Evolutionary conservation across 2,329 filamentous ascomycete genomes (phyloP), one percentile per base, ranked within the genome.

Genomic region (Graphilbum fragrans): DNA sequence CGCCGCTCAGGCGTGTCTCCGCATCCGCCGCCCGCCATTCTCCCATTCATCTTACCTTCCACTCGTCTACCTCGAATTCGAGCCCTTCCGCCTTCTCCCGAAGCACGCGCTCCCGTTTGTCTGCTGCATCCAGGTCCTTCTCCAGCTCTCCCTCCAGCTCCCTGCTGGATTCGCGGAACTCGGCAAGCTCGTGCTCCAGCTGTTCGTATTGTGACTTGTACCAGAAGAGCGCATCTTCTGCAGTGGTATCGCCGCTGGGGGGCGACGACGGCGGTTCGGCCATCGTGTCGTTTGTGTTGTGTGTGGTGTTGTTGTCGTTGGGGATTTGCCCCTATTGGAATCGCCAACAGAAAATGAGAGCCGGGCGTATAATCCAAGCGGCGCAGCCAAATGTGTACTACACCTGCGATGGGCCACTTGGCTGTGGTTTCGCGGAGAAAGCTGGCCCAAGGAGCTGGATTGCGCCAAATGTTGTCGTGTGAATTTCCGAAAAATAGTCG

Each of bases 161-260:
- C 59, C 86, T 84, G 61, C 88, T 95, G 41, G 87, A 94, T 44
- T 86, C 74, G 56, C 94, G 86, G 59, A 98, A 98, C 55, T 98
- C 92, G 47, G 84, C 77, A 46, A 98, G 76, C 61, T 98, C 92
- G 41, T 79, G 70, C 63, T 95, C 92, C 31, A 98, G 74, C 58
- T 86, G 79, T 63, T 93, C 87, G 65, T 96, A 96, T 60, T 96
- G 90, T 41, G 78, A 65, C 69, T 98, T 98, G 75, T 96, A 98
- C 74, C 92, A 95, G 44, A 81, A 74, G 40, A 98, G 70, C 47
- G 88, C 82, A 56, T 92, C 85, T 56, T 87, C 80, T 38, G 72
- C 58, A 41, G 60, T 70, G 41, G 73, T 60, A 40, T 65, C 60
- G 54, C 69, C 71, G 54, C 63, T 64, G 11, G 74, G 74, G 41